A percentile compares a stretch with the other conserved stretches of the same genome.
Conservation (phyloP, 1,284 basidiomycete species). For the Tylopilus sp. region DNA sequence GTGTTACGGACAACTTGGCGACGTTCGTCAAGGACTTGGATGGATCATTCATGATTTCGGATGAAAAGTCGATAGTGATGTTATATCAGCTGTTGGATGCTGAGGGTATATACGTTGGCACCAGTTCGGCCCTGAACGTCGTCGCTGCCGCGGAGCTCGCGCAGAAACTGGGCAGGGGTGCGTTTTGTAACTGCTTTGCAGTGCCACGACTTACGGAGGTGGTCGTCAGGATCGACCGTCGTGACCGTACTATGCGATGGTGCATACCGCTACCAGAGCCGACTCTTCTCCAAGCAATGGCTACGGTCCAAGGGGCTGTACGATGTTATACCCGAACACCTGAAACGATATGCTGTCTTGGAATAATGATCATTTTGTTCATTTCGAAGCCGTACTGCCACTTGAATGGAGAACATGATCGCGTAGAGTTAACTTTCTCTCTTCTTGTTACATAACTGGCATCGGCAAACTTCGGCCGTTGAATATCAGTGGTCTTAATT, state of each 20-base stretch:
- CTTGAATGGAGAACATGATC: not conserved
- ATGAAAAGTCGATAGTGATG: constrained; percentile 90
- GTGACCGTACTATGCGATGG: constrained; percentile 94
- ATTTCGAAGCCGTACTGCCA: not conserved
- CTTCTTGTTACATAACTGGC: no score
- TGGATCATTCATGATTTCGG: constrained; percentile 84
- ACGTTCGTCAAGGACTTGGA: constrained; percentile 80
- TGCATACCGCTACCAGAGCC: constrained; percentile 94
- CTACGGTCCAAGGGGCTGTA: constrained; percentile 79
- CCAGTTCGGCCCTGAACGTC: constrained; percentile 93
- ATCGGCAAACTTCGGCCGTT: no score
- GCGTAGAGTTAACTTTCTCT: not conserved
- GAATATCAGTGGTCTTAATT: not conserved
- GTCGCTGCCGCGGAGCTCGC: constrained; percentile 91
- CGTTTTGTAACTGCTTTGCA: constrained; percentile 10
- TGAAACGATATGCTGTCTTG: constrained; percentile 91
- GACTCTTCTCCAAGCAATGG: constrained; percentile 96
- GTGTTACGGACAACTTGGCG: constrained; percentile 91
- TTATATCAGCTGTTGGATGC: constrained; percentile 89
- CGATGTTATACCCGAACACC: constrained; percentile 75
- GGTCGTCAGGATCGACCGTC: constrained; percentile 67
- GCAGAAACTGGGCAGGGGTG: constrained; percentile 78
- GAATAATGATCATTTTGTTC: constrained; percentile 41
- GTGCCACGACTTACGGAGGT: constrained; percentile 2
- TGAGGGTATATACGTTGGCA: constrained; percentile 96